A percentile compares a stretch with the other conserved stretches of the same genome.
phyloP scores from a whole-genome alignment of 164 flowering plant genomes.

The Chimonanthus praecox region DNA sequence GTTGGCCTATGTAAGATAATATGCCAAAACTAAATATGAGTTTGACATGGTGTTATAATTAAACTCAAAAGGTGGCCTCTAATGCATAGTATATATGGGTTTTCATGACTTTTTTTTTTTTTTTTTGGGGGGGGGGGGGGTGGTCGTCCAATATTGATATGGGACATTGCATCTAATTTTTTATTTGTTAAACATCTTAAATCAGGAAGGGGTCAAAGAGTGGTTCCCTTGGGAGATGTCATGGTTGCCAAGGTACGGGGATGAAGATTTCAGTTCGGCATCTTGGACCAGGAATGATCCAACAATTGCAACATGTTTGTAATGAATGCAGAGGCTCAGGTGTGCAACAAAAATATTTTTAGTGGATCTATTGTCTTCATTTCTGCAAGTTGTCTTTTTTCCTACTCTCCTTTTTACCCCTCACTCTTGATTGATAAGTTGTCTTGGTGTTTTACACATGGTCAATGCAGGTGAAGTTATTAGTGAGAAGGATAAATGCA shows the following conservation, averaged over 20 bases:
- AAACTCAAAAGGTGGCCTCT: too few relatives aligned
- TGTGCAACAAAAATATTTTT: slow-evolving; percentile 4
- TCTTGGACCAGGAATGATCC: slow-evolving; percentile 66
- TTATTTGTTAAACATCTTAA: background rate
- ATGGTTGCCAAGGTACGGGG: slow-evolving; percentile 72
- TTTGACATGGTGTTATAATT: too few relatives aligned
- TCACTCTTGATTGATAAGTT: background rate
- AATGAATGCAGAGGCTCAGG: slow-evolving; percentile 69
- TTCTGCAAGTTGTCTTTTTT: too few relatives aligned
- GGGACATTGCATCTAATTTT: background rate
- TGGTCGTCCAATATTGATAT: too few relatives aligned
- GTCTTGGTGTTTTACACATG: background rate
- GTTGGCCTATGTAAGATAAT: too few relatives aligned
- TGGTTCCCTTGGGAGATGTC: slow-evolving; percentile 52
- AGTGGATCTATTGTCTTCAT: background rate
- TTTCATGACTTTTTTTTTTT: too few relatives aligned
- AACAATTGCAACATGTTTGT: slow-evolving; percentile 74
- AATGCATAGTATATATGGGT: too few relatives aligned
- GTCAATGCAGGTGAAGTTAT: slow-evolving; percentile 49
- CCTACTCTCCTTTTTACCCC: too few relatives aligned
- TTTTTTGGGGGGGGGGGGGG: too few relatives aligned
- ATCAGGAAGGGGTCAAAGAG: slow-evolving; percentile 77
- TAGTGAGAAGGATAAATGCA: slow-evolving; percentile 50
- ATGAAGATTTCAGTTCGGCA: slow-evolving; percentile 56
- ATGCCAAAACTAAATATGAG: too few relatives aligned